Evolutionary conservation across 2,329 filamentous ascomycete species (phyloP).

Genomic region (Xylariaceae sp.): DNA sequence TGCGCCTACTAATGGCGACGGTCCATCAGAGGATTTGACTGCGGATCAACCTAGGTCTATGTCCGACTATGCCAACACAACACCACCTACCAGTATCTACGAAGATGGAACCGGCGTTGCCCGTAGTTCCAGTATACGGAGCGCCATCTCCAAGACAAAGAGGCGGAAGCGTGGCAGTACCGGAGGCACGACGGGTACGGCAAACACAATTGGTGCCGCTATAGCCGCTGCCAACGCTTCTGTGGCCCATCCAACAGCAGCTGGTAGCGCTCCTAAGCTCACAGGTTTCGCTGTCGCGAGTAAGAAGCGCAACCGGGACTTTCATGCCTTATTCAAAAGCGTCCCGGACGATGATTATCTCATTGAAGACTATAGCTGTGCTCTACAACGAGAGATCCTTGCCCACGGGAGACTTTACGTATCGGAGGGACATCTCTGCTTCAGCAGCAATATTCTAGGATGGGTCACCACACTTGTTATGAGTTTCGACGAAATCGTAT

Average conservation of each 20-base stretch:
- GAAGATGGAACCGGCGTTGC: constrained; percentile 55
- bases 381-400: constrained; percentile 89
- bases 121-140: constrained; percentile 62
- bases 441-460: constrained; percentile 96
- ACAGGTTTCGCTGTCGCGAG: constrained; percentile 95
- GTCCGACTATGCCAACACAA: constrained; percentile 45
- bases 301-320: constrained; percentile 93
- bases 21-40: constrained; percentile 34
- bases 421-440: constrained; percentile 95
- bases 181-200: constrained; percentile 53
- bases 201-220: constrained; percentile 64
- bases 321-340: constrained; percentile 88
- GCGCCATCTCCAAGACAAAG: constrained; percentile 48
- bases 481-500: constrained; percentile 95
- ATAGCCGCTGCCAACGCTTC: constrained; percentile 66
- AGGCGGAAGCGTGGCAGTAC: constrained; percentile 81
- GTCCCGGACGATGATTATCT: constrained; percentile 97
- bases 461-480: constrained; percentile 98
- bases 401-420: constrained; percentile 92
- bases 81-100: constrained; percentile 60
- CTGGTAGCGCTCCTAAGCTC: constrained; percentile 62
- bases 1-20: constrained; percentile 31
- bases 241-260: constrained; percentile 57
- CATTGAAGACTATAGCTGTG: constrained; percentile 97
- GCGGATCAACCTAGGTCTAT: constrained; percentile 43